A percentile compares a stretch with the other conserved stretches of the same genome.
phyloP scores from a whole-genome alignment of 1,284 basidiomycete genomes.

The Peniophora sp. region DNA sequence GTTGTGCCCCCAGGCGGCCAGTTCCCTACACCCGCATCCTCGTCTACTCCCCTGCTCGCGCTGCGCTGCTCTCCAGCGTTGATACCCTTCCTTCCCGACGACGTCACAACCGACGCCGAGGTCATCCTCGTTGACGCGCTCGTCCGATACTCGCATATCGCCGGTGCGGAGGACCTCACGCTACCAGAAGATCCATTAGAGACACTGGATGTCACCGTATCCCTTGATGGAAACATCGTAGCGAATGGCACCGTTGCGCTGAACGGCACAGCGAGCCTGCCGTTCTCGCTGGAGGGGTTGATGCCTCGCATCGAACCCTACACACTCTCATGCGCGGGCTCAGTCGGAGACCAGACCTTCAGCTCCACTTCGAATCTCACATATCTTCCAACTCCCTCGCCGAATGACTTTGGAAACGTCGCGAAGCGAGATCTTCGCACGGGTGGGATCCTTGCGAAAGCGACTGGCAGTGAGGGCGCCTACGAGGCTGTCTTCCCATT shows the following conservation, averaged over 20 bases:
- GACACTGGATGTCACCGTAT: slow-evolving; percentile 28
- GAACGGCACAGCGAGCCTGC: slow-evolving; percentile 41
- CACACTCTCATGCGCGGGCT: slow-evolving; percentile 45
- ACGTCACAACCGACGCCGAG: slow-evolving; percentile 28
- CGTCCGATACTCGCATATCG: slow-evolving; percentile 40
- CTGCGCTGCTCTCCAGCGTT: slow-evolving; percentile 62
- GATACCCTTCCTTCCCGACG: slow-evolving; percentile 57
- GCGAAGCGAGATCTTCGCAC: slow-evolving; percentile 68
- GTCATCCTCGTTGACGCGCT: slow-evolving; percentile 52
- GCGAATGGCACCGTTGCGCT: slow-evolving; percentile 38
- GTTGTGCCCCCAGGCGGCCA: slow-evolving; percentile 51
- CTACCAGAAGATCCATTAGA: slow-evolving; percentile 14
- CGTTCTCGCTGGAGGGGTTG: slow-evolving; percentile 40
- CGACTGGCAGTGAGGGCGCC: slow-evolving; percentile 35
- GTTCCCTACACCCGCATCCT: slow-evolving; percentile 44
- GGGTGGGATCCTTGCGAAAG: slow-evolving; percentile 55
- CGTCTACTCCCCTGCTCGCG: slow-evolving; percentile 47
- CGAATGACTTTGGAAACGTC: slow-evolving; percentile 30
- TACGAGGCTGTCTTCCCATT: slow-evolving; percentile 61
- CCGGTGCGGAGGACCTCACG: slow-evolving; percentile 37
- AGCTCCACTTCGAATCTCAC: slow-evolving; percentile 34
- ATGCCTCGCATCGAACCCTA: slow-evolving; percentile 38
- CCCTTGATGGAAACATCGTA: slow-evolving; percentile 31
- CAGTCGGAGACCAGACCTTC: slow-evolving; percentile 34
- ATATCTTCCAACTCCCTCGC: slow-evolving; percentile 47